Conservation (phyloP, 768 basidiomycete genomes). For the Suillus hirtellus region DNA sequence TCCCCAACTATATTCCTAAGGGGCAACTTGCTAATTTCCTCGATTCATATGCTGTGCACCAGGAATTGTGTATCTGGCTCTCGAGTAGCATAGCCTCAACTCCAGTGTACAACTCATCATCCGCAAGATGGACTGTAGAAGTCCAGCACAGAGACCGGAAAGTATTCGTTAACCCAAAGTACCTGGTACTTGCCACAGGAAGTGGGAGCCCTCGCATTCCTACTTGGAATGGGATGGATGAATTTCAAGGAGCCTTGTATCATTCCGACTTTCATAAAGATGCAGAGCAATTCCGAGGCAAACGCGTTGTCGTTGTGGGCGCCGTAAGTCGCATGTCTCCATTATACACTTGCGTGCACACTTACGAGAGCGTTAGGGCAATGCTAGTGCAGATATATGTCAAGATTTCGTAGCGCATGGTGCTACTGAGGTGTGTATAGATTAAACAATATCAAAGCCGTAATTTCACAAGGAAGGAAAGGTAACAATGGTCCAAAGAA, state of each 20-base stretch:
- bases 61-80: background rate
- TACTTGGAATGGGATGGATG: background rate
- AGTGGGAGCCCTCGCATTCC: background rate
- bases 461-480: background rate
- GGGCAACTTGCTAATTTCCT: background rate
- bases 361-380: background rate
- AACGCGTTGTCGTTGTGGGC: background rate
- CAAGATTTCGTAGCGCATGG: background rate
- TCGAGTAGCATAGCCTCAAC: background rate
- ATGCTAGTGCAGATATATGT: background rate
- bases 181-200: background rate
- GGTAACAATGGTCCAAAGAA: conserved; percentile 2
- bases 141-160: background rate
- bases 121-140: background rate
- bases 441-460: background rate
- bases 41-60: background rate
- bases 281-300: background rate
- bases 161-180: background rate
- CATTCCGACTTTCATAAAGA: background rate
- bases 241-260: background rate
- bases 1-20: background rate
- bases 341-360: background rate
- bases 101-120: background rate
- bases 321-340: background rate
- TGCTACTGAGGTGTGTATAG: background rate